These are phyloP conservation scores for Colletotrichum sp. DNA, from an alignment of 2,329 filamentous ascomycete species.

Conservation along the genomic window DNA sequence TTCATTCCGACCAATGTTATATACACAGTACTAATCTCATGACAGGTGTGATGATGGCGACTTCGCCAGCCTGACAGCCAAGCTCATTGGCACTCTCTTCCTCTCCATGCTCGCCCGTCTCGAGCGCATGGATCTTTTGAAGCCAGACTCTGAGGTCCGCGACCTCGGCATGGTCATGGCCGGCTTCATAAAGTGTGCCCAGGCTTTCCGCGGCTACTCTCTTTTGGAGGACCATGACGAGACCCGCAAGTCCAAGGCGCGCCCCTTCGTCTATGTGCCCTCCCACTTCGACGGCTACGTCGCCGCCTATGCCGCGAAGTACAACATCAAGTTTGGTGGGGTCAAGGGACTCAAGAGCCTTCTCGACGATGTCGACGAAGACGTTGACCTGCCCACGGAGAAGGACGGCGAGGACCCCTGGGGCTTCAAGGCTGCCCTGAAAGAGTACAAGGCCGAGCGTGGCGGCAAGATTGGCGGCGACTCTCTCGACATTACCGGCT, in stretches of 20 bases:
- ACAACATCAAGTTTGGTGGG: conserved; percentile 33
- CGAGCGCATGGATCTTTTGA: conserved; percentile 35
- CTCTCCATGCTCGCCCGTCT: conserved; percentile 43
- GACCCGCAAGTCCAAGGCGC: conserved; percentile 21
- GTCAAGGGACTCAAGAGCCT: conserved; percentile 28
- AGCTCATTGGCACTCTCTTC: conserved; percentile 35
- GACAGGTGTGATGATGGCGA: conserved; percentile 12
- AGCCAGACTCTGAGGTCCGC: conserved; percentile 36
- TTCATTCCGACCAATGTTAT: no score
- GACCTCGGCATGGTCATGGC: conserved; percentile 43
- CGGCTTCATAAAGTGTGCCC: conserved; percentile 32
- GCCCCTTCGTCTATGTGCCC: conserved; percentile 24
- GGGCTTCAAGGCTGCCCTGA: conserved; percentile 27
- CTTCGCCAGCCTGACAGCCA: conserved; percentile 30
- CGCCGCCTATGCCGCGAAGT: conserved; percentile 36
- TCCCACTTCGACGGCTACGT: conserved; percentile 33
- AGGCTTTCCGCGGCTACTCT: conserved; percentile 3
- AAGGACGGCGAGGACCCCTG: conserved; percentile 28
- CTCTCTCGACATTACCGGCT: conserved; percentile 38
- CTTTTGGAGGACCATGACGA: conserved; percentile 22
- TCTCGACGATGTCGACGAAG: conserved; percentile 19
- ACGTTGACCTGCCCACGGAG: conserved; percentile 28
- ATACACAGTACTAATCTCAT: not conserved
- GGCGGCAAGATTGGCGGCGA: conserved; percentile 41
- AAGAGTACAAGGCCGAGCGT: conserved; percentile 23